These are phyloP conservation scores for Clonostachys sp. DNA, from an alignment of 2,329 filamentous ascomycete genomes.

Conservation along the genomic window DNA sequence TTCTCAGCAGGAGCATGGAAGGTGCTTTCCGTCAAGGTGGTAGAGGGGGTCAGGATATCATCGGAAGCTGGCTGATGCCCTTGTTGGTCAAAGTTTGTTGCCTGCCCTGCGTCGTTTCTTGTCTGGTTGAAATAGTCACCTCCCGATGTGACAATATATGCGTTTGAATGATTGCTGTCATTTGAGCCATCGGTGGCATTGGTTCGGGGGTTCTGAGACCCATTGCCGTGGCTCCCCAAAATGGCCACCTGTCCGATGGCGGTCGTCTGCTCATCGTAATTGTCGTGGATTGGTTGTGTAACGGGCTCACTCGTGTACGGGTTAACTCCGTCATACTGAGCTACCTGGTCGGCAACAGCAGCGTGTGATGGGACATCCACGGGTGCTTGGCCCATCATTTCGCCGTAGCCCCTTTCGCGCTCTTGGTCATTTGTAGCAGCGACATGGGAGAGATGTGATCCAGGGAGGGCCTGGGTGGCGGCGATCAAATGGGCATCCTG, in stretches of 20 bases:
- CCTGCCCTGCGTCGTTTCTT: slow-evolving; percentile 12
- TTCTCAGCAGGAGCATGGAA: too few species aligned
- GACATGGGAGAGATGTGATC: slow-evolving; percentile 1
- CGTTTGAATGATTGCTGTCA: not conserved
- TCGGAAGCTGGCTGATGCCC: too few species aligned
- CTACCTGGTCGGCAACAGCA: slow-evolving; percentile 43
- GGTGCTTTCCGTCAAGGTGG: too few species aligned
- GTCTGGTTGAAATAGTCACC: slow-evolving; percentile 11
- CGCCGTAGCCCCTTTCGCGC: slow-evolving; percentile 34
- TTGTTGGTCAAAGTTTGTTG: not conserved
- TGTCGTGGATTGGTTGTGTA: slow-evolving; percentile 4
- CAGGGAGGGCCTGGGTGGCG: slow-evolving; percentile 49
- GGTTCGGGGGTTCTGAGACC: slow-evolving; percentile 6
- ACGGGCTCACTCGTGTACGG: slow-evolving; percentile 48
- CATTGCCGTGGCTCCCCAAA: too few species aligned
- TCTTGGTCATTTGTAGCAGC: slow-evolving; percentile 20
- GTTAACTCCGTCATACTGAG: slow-evolving; percentile 50
- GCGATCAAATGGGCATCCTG: slow-evolving; percentile 48
- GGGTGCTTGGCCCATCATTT: slow-evolving; percentile 31
- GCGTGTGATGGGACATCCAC: slow-evolving; percentile 46
- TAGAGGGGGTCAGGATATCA: too few species aligned
- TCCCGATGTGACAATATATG: not conserved
- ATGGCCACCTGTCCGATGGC: too few species aligned
- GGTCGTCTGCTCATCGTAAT: too few species aligned
- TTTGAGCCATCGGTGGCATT: slow-evolving; percentile 8